Percentiles rank a stretch among this genome's conserved stretches.
Evolutionary conservation across 352 stramenopile genomes (phyloP).

Genomic region (Pythium utonaiense): DNA sequence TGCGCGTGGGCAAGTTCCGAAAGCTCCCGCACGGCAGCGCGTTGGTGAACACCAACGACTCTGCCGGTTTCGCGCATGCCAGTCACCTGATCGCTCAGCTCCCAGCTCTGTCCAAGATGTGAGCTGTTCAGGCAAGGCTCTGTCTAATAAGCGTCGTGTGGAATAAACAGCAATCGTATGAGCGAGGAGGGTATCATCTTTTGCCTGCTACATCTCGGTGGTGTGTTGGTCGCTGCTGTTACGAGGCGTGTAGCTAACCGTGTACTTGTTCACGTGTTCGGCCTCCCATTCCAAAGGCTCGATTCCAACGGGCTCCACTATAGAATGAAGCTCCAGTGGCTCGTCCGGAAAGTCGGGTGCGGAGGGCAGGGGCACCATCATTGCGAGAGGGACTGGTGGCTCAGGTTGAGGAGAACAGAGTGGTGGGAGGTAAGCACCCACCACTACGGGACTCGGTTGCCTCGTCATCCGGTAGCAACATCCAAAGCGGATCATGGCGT

Average conservation of each 20-base stretch:
- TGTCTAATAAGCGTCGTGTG: too few relatives aligned
- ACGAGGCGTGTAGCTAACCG: not conserved
- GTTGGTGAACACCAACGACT: conserved; percentile 22
- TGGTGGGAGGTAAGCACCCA: too few relatives aligned
- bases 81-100: conserved; percentile 63
- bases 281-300: not conserved
- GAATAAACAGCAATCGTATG: too few relatives aligned
- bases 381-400: too few relatives aligned
- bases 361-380: not conserved
- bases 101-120: conserved; percentile 72
- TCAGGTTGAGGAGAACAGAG: too few relatives aligned
- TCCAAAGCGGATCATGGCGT: too few relatives aligned
- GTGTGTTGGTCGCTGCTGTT: too few relatives aligned
- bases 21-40: conserved; percentile 53
- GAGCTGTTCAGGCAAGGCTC: too few relatives aligned
- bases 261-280: not conserved
- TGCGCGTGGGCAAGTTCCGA: conserved; percentile 67
- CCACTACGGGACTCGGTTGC: too few relatives aligned
- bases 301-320: not conserved
- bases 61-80: conserved; percentile 26
- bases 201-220: too few relatives aligned
- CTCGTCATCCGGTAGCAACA: too few relatives aligned
- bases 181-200: too few relatives aligned
- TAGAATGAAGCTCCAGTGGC: not conserved
- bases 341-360: not conserved